Evolutionary conservation across 2,329 filamentous ascomycete species (phyloP).

Genomic region (Penicillium psychrosexuale): DNA sequence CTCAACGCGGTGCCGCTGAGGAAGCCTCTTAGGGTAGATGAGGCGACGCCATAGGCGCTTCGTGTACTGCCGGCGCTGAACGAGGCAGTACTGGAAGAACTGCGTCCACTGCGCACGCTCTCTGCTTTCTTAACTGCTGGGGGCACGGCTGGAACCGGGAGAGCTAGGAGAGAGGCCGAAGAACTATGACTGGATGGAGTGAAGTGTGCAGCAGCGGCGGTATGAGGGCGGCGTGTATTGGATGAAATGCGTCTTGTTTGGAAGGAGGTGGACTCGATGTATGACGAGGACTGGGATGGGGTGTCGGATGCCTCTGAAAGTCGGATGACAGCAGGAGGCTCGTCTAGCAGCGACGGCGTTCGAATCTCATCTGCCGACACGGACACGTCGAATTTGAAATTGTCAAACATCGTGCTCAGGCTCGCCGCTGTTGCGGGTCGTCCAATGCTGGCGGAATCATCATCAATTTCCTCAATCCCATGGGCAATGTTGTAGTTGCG

Average conservation of each 20-base stretch:
- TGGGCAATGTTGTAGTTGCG: conserved; percentile 46
- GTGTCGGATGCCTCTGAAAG: conserved; percentile 18
- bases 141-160: conserved; percentile 34
- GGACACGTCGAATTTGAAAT: conserved; percentile 36
- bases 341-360: conserved; percentile 17
- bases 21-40: conserved; percentile 38
- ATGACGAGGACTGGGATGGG: conserved; percentile 7
- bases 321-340: conserved; percentile 10
- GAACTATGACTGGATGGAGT: conserved; percentile 25
- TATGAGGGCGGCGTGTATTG: conserved; percentile 25
- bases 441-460: conserved; percentile 33
- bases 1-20: conserved; percentile 30
- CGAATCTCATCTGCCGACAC: conserved; percentile 29
- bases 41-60: conserved; percentile 35
- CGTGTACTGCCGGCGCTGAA: conserved; percentile 36
- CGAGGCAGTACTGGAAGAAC: conserved; percentile 34
- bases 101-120: conserved; percentile 39
- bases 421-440: conserved; percentile 40
- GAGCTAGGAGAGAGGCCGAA: conserved; percentile 27
- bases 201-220: conserved; percentile 24
- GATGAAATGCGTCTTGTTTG: conserved; percentile 20
- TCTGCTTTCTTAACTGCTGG: conserved; percentile 26
- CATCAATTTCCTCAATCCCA: conserved; percentile 28
- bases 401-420: conserved; percentile 38
- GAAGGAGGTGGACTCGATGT: conserved; percentile 9